Conservation (phyloP, 2,329 filamentous ascomycete genomes). For the Teratosphaeria gauchensis region DNA sequence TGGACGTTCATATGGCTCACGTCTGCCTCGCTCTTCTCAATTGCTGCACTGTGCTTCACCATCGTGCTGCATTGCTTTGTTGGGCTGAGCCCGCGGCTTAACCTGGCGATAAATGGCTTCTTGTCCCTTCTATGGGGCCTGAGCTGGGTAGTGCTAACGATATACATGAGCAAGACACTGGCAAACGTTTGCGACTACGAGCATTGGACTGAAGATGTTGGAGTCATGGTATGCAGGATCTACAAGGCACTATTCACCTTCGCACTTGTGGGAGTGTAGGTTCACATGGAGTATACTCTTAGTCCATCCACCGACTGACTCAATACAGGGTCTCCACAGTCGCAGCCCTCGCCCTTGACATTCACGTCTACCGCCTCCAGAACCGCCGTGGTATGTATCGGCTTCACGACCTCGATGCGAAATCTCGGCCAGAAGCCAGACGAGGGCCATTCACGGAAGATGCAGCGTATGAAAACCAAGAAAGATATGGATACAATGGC, state of each 20-base stretch:
- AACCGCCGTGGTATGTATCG: conserved; percentile 40
- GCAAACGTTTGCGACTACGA: conserved; percentile 36
- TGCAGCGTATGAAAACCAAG: neutral
- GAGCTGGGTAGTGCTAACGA: conserved; percentile 43
- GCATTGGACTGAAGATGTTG: conserved; percentile 46
- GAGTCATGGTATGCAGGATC: conserved; percentile 46
- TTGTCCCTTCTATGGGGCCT: conserved; percentile 44
- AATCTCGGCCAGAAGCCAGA: conserved; percentile 15
- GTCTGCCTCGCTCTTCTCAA: conserved; percentile 41
- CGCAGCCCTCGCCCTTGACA: conserved; percentile 40
- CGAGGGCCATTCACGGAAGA: conserved; percentile 20
- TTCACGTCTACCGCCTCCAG: conserved; percentile 37
- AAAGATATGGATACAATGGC: conserved; percentile 7
- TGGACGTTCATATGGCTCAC: conserved; percentile 52
- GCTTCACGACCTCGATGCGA: conserved; percentile 33
- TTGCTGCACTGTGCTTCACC: conserved; percentile 40
- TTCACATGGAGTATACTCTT: conserved; percentile 1
- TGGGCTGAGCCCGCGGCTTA: conserved; percentile 44
- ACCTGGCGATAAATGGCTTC: conserved; percentile 39
- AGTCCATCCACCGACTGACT: neutral
- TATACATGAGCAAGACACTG: conserved; percentile 46
- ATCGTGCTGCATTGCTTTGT: conserved; percentile 42
- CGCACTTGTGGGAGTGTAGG: conserved; percentile 37
- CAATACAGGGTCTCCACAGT: conserved; percentile 34
- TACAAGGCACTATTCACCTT: conserved; percentile 55